phyloP scores from a whole-genome alignment of 345 rosid species.

The Pseudoturritis turrita region DNA sequence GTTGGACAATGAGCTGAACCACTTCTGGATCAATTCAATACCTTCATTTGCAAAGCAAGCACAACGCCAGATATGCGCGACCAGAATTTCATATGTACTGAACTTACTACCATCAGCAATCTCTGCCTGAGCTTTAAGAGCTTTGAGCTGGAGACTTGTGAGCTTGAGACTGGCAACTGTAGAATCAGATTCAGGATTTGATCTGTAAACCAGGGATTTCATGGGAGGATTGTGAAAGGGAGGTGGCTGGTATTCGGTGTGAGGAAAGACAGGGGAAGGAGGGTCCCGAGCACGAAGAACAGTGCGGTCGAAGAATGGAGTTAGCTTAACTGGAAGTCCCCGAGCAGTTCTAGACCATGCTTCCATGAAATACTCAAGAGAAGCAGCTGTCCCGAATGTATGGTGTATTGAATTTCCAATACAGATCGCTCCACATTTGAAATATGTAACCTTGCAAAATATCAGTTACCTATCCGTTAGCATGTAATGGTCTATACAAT shows the following conservation, averaged over 20 bases:
- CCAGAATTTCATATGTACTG: constrained; percentile 30
- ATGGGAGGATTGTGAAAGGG: constrained; percentile 24
- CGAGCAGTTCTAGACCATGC: constrained; percentile 29
- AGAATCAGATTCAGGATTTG: constrained; percentile 25
- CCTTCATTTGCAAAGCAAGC: constrained; percentile 34
- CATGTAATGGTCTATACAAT: background rate
- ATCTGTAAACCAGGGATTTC: constrained; percentile 1
- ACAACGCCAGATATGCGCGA: constrained; percentile 39
- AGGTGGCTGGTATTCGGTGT: constrained; percentile 37
- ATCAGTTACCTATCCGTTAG: constrained; percentile 1
- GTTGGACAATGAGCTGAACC: background rate
- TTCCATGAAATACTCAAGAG: constrained; percentile 6
- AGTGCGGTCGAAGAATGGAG: constrained; percentile 34
- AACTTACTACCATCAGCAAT: constrained; percentile 6
- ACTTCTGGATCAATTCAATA: constrained; percentile 1
- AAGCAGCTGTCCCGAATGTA: constrained; percentile 24
- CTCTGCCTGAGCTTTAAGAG: constrained; percentile 24
- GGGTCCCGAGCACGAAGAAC: constrained; percentile 30
- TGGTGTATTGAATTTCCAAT: constrained; percentile 30
- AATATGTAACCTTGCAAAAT: constrained; percentile 30
- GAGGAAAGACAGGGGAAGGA: constrained; percentile 33
- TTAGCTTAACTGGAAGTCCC: constrained; percentile 10
- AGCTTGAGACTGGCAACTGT: constrained; percentile 20
- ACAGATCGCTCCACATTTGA: constrained; percentile 36
- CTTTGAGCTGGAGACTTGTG: constrained; percentile 32